A percentile compares a stretch with the other conserved stretches of the same genome.
Evolutionary conservation across 768 basidiomycete species (phyloP).

Genomic region (Lyophyllum shimeji): DNA sequence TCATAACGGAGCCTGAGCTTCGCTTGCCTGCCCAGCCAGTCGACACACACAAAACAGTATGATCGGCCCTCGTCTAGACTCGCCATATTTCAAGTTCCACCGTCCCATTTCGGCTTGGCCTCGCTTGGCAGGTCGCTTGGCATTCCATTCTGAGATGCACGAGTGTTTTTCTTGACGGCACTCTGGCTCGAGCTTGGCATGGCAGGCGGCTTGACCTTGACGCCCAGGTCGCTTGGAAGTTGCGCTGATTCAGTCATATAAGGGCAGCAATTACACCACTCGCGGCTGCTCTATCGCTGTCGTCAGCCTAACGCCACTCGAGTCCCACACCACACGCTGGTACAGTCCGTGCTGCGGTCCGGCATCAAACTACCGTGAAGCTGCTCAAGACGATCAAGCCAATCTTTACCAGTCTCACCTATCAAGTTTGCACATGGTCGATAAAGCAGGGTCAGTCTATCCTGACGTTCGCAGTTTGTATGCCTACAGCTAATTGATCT

Average conservation of each 20-base stretch:
- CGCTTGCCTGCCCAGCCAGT: not conserved
- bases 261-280: not conserved
- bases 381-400: not conserved
- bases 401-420: not conserved
- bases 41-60: not conserved
- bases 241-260: constrained; percentile 16
- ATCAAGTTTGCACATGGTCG: not conserved
- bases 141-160: constrained; percentile 9
- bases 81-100: not conserved
- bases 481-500: not conserved
- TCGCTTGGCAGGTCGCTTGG: constrained; percentile 19
- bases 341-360: too few relatives aligned
- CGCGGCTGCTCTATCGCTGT: not conserved
- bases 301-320: not conserved
- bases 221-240: constrained; percentile 21
- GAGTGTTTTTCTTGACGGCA: constrained; percentile 1
- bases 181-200: constrained; percentile 12
- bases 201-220: constrained; percentile 11
- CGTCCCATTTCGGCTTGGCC: constrained; percentile 13
- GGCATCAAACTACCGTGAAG: not conserved
- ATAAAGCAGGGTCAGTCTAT: not conserved
- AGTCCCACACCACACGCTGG: too few relatives aligned
- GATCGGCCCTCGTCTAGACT: not conserved
- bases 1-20: not conserved
- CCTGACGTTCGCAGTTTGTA: not conserved